Conservation (phyloP, 148 eudicot genomes). For the Amaranthus hypochondriacus region DNA sequence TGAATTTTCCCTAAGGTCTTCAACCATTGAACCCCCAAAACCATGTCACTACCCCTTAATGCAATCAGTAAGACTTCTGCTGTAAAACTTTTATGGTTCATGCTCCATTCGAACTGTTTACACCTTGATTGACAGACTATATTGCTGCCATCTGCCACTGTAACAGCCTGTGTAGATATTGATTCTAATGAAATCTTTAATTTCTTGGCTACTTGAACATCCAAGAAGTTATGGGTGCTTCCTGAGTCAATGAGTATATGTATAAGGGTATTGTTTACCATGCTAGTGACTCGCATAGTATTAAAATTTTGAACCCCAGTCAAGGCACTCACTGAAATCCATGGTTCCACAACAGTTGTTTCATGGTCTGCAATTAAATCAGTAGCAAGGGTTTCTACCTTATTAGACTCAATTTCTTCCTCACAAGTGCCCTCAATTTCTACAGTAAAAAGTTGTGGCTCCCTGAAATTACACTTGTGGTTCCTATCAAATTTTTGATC, state of each 20-base stretch:
- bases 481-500: neutral
- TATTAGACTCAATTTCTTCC: neutral
- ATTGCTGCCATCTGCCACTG: neutral
- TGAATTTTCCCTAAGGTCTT: neutral
- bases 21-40: neutral
- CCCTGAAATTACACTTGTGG: neutral
- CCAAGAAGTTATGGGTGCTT: conserved; percentile 1
- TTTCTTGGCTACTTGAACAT: neutral
- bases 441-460: neutral
- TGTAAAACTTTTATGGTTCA: neutral
- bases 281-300: neutral
- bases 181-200: neutral
- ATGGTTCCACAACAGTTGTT: neutral
- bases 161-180: neutral
- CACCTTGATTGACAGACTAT: neutral
- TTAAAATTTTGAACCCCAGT: neutral
- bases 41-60: neutral
- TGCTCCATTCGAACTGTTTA: neutral
- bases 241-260: conserved; percentile 2
- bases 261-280: neutral
- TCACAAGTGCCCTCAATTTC: neutral
- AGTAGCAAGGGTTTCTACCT: neutral
- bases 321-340: neutral
- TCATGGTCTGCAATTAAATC: neutral
- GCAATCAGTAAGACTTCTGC: neutral